Evolutionary conservation across 306 rosid genomes (phyloP), one percentile per base, ranked within the genome.

Genomic region (Cucurbita argyrosperma): DNA sequence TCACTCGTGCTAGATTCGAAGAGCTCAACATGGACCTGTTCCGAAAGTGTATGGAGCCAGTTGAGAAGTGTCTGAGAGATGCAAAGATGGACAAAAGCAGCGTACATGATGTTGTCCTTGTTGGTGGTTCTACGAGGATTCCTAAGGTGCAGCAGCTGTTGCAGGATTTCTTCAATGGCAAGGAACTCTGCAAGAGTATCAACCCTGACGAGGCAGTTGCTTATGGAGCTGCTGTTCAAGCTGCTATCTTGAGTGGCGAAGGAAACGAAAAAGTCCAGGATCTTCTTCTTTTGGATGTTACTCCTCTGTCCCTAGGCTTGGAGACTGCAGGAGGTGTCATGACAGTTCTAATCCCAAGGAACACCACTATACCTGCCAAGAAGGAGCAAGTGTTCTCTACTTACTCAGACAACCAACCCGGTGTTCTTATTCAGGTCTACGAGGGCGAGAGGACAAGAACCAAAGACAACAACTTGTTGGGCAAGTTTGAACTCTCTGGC

Each of bases 91-190:
- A 88, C 79, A 90, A 90, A 84, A 90, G 88, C 80, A 72, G 18
- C 0, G 76, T 90, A 15, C 94, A 90, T 49, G 94, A 90, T 74
- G 91, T 81, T 6, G 94, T 90, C 13, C 94, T 90, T 77, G 96
- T 90, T 3, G 94, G 96, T 45, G 96, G 96, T 42, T 90, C 96
- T 0, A 90, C 91, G 1, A 86, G 96, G 51, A 90, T 90, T 84
- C 96, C 91, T 0, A 88, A 88, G 26, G 96, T 88, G 13, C 94
- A 90, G 75, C 91, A 88, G 47, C 59, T 90, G 8, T 63, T 90
- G 84, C 96, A 90, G 71, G 94, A 88, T 43, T 90, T 90, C 75
- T 90, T 90, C 78, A 88, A 90, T n/a, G 96, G 93, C 7, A 88
- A 88, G 72, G 91, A 90, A 5, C 79, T 88, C 1, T 90, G 89